These are phyloP conservation scores for Fusarium fujikuroi DNA, from an alignment of 2,329 filamentous ascomycete genomes.

Conservation along the genomic window DNA sequence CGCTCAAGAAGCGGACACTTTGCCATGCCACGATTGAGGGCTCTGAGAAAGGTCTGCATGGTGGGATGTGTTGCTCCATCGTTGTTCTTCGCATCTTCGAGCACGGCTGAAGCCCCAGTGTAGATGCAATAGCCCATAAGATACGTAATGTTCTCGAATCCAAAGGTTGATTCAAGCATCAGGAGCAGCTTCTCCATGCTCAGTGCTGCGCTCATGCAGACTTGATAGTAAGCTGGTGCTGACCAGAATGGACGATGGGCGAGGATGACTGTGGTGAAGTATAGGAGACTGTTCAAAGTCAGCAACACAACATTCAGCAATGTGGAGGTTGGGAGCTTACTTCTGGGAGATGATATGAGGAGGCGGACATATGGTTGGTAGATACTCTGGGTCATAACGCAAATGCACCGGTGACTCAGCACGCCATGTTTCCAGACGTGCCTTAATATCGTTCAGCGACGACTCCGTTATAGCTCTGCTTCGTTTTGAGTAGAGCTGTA, in stretches of 20 bases:
- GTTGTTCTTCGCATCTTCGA: neutral
- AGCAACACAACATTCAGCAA: neutral
- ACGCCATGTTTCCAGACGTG: neutral
- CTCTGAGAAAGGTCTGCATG: slow-evolving; percentile 4
- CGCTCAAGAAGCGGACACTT: neutral
- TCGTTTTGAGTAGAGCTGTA: neutral
- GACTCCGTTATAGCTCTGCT: neutral
- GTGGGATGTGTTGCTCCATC: neutral
- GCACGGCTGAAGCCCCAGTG: neutral
- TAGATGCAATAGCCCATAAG: slow-evolving; percentile 13
- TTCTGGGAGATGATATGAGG: slow-evolving; percentile 6
- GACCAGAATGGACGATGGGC: slow-evolving; percentile 9
- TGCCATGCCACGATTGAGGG: neutral
- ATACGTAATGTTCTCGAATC: slow-evolving; percentile 7
- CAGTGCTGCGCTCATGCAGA: neutral
- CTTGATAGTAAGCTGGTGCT: neutral
- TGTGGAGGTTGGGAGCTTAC: neutral
- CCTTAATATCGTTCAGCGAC: slow-evolving; percentile 3
- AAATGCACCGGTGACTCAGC: neutral
- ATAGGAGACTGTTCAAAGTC: neutral
- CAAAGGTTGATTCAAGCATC: slow-evolving; percentile 1
- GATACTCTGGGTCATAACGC: neutral
- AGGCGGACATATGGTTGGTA: neutral
- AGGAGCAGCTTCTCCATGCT: slow-evolving; percentile 1
- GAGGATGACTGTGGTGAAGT: neutral